phyloP scores from a whole-genome alignment of 2,329 filamentous ascomycete genomes.

The Aspergillus nomiae region DNA sequence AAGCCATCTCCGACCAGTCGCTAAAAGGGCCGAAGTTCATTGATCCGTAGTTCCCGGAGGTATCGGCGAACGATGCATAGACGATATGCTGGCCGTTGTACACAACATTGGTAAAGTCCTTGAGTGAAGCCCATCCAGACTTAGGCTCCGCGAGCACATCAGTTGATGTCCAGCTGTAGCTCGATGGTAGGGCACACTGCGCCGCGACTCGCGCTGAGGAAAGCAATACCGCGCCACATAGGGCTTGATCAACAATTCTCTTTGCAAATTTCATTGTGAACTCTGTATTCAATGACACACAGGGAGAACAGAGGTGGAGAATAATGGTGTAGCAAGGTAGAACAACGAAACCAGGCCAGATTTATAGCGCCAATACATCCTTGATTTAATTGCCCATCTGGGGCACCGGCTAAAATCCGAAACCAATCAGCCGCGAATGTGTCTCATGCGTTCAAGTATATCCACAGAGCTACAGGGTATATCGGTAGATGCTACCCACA shows the following conservation, averaged over 20 bases:
- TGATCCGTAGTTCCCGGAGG: constrained; percentile 54
- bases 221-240: background rate
- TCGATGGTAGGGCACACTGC: constrained; percentile 56
- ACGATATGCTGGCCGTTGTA: constrained; percentile 64
- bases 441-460: background rate
- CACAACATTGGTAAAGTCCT: constrained; percentile 61
- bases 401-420: background rate
- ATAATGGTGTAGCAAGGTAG: background rate
- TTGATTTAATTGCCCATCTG: background rate
- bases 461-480: background rate
- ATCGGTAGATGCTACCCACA: too few species aligned
- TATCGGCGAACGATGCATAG: constrained; percentile 56
- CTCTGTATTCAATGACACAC: background rate
- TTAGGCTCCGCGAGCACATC: constrained; percentile 55
- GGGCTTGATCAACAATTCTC: background rate
- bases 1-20: constrained; percentile 55
- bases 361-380: background rate
- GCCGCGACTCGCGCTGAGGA: constrained; percentile 1
- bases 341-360: background rate
- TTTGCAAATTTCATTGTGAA: background rate
- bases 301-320: background rate
- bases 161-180: constrained; percentile 60
- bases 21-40: constrained; percentile 60
- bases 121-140: constrained; percentile 59
- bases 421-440: background rate